Percentiles rank a stretch among this genome's conserved stretches.
Evolutionary conservation across 257 asterid species (phyloP).

Genomic region (Echium plantagineum): DNA sequence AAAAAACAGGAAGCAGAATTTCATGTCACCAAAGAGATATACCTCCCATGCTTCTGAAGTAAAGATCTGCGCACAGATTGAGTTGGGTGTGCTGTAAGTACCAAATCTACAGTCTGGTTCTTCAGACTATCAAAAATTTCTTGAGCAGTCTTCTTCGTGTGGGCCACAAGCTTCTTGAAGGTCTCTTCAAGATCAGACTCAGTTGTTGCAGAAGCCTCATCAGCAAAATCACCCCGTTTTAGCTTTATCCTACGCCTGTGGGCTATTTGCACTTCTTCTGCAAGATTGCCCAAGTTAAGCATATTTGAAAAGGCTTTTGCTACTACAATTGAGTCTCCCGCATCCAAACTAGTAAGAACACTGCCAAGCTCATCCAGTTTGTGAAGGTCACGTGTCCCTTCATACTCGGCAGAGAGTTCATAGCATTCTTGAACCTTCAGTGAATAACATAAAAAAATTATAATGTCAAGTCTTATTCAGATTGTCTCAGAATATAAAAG

Average conservation of each 20-base stretch:
- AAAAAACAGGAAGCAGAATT: background rate
- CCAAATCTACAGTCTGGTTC: constrained; percentile 88
- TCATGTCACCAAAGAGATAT: constrained; percentile 7
- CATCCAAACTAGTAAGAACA: constrained; percentile 83
- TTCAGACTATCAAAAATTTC: constrained; percentile 82
- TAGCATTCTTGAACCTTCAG: constrained; percentile 86
- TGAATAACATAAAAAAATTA: constrained; percentile 8
- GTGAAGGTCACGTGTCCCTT: constrained; percentile 54
- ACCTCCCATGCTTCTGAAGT: constrained; percentile 96
- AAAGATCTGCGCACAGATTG: constrained; percentile 91
- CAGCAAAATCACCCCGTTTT: constrained; percentile 69
- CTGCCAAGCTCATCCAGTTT: constrained; percentile 88
- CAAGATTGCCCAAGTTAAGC: constrained; percentile 90
- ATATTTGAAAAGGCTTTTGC: constrained; percentile 86
- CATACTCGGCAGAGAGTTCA: constrained; percentile 87
- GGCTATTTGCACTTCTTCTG: constrained; percentile 98
- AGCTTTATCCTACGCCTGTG: constrained; percentile 74
- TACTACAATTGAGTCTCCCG: constrained; percentile 91
- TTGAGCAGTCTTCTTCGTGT: constrained; percentile 65
- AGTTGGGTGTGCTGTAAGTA: constrained; percentile 87
- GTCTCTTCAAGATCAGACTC: constrained; percentile 95
- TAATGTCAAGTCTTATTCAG: background rate
- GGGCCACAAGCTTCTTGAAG: constrained; percentile 69
- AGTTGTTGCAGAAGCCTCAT: constrained; percentile 88
- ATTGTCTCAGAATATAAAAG: background rate